phyloP scores from a whole-genome alignment of 352 stramenopile genomes.

The Globisporangium recalcitrans region DNA sequence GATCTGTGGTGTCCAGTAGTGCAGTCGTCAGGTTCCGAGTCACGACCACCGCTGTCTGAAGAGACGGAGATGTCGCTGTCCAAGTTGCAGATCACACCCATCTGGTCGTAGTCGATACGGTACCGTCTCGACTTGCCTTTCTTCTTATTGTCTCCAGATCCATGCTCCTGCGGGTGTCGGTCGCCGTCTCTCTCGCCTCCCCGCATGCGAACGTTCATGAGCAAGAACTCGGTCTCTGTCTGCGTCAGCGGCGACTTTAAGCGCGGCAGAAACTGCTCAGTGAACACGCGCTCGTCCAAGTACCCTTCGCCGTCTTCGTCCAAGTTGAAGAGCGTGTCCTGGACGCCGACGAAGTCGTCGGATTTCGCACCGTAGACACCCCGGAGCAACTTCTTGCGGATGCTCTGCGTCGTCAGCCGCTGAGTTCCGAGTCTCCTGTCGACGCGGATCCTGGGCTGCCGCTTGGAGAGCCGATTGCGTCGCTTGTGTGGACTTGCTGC shows the following conservation, averaged over 20 bases:
- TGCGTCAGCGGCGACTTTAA: constrained; percentile 38
- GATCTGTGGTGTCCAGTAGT: background rate
- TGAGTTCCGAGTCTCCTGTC: constrained; percentile 48
- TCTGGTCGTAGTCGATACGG: constrained; percentile 53
- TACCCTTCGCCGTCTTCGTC: constrained; percentile 34
- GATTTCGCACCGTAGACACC: constrained; percentile 28
- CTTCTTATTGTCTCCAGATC: background rate
- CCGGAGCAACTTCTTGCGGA: constrained; percentile 49
- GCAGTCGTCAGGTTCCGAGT: background rate
- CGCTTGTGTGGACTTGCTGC: constrained; percentile 2
- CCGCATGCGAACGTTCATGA: constrained; percentile 31
- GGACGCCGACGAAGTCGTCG: constrained; percentile 38
- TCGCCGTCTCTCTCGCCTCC: background rate
- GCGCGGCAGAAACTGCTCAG: constrained; percentile 31
- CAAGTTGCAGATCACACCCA: constrained; percentile 38
- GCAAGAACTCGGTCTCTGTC: constrained; percentile 43
- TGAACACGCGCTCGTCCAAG: constrained; percentile 33
- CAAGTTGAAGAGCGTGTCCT: constrained; percentile 34
- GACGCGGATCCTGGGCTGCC: constrained; percentile 29
- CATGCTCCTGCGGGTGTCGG: background rate
- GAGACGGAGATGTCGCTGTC: constrained; percentile 50
- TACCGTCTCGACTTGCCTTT: constrained; percentile 11
- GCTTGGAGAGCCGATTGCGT: background rate
- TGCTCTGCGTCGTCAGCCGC: constrained; percentile 35
- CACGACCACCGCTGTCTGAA: constrained; percentile 19